Percentiles rank a stretch among this genome's conserved stretches.
Conservation (phyloP, 371 early-diverging fungal genomes). For the Scutellospora calospora region DNA sequence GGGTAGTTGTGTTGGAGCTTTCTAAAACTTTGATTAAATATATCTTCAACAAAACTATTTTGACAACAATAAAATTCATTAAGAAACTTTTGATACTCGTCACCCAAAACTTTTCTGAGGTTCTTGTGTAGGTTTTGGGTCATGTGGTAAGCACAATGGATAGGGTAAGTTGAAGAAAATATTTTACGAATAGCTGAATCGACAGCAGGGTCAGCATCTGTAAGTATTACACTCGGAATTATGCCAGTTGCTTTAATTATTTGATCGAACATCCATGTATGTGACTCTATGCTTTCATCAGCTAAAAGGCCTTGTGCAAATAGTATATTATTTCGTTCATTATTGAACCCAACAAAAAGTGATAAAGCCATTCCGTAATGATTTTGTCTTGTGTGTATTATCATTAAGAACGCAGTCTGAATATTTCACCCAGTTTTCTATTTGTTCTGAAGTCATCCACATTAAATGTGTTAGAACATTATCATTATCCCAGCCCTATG, state of each 20-base stretch:
- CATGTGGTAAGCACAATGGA: background rate
- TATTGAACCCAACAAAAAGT: background rate
- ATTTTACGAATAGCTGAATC: background rate
- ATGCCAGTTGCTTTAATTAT: background rate
- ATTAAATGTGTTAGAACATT: background rate
- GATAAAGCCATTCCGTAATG: background rate
- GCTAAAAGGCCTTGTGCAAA: background rate
- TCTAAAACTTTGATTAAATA: background rate
- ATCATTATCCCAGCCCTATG: too few species aligned
- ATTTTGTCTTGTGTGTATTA: background rate
- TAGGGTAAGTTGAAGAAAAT: slow-evolving; percentile 1
- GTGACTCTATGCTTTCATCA: background rate
- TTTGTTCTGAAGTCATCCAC: too few species aligned
- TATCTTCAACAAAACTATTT: slow-evolving; percentile 5
- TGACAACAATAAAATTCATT: too few species aligned
- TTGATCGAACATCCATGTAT: background rate
- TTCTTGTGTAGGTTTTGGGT: slow-evolving; percentile 1
- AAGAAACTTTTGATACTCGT: slow-evolving; percentile 21
- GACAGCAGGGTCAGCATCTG: background rate
- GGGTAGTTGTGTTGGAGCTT: background rate
- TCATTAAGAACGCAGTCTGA: background rate
- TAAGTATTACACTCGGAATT: background rate
- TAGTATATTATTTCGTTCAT: background rate
- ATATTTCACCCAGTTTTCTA: background rate
- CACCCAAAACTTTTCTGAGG: background rate